A percentile compares a stretch with the other conserved stretches of the same genome.
phyloP scores from a whole-genome alignment of 345 rosid species.

The Citrus medica region DNA sequence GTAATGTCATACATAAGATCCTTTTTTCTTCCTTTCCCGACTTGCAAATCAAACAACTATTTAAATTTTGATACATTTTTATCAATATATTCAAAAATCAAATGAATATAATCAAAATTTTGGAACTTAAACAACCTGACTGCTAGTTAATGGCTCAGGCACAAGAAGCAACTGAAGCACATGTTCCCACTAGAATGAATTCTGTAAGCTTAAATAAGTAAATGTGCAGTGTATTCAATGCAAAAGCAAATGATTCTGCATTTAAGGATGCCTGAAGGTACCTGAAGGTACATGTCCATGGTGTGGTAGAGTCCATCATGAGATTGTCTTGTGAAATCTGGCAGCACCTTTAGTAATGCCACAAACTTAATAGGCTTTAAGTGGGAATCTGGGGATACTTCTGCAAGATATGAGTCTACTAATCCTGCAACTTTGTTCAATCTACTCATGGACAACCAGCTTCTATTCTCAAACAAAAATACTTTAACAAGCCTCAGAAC shows the following conservation, averaged over 20 bases:
- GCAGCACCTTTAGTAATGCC: slow-evolving; percentile 34
- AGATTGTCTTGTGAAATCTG: slow-evolving; percentile 42
- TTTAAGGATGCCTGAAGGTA: slow-evolving; percentile 40
- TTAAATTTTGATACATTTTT: neutral
- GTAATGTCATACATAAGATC: neutral
- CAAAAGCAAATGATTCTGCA: neutral
- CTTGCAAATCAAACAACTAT: neutral
- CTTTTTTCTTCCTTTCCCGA: neutral
- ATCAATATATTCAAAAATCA: neutral
- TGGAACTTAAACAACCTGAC: neutral
- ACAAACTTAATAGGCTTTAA: slow-evolving; percentile 37
- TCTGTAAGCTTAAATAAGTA: neutral
- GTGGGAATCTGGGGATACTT: slow-evolving; percentile 46
- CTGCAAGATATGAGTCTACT: slow-evolving; percentile 44
- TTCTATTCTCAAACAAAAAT: slow-evolving; percentile 21
- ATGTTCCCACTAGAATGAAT: neutral
- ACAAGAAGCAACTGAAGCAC: neutral
- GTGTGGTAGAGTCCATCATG: slow-evolving; percentile 39
- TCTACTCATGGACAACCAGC: slow-evolving; percentile 1
- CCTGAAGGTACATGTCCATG: slow-evolving; percentile 53
- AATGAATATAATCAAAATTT: neutral
- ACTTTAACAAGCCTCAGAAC: slow-evolving; percentile 41
- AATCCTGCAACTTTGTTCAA: slow-evolving; percentile 36
- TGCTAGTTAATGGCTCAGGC: neutral
- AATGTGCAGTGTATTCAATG: no score